Evolutionary conservation across 2,329 filamentous ascomycete species (phyloP), one percentile per base, ranked within the genome.

Genomic region (Westerdykella ornata): DNA sequence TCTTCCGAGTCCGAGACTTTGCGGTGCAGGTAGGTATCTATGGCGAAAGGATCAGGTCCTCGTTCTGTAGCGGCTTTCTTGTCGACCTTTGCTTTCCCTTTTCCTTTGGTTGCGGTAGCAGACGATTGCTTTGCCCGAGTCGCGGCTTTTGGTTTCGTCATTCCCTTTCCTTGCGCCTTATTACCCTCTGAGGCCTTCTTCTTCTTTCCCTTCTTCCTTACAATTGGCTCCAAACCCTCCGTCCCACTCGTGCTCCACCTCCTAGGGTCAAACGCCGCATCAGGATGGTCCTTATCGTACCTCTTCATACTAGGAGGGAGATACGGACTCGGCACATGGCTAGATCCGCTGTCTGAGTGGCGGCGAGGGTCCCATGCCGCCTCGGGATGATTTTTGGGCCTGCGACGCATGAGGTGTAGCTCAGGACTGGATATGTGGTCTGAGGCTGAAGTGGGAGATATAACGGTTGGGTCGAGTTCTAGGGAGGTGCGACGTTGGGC

Each of bases 221-320:
- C 18, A 6, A 7, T 39, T 43, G 26, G 42, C 31, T 48, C 43
- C 15, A 45, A 35, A 34, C 35, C 46, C 13, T 48, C 46, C 2
- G 22, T 2, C 8, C 32, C 40, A 26, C 36, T 39, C 15, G 37
- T 35, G 15, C 45, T 46, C 8, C 12, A 18, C 20, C 36, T 48
- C 12, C 41, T 17, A n/a, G 41, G 42, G 37, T 49, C 26, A 32
- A 31, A 49, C 5, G 33, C 6, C 5, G 44, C 44, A 18, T 47
- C 26, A 3, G 47, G 47, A 43, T 46, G 38, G 18, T 37, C 36
- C 2, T 13, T 13, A 13, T 20, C 26, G 17, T 40, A 37, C 20
- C 20, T 22, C 7, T 22, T 26, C 7, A 9, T 8, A 5, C 43
- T 9, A 4, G 28, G 28, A 6, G 37, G 44, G 8, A 47, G 26